Evolutionary conservation across 2,329 filamentous ascomycete genomes (phyloP), one percentile per base, ranked within the genome.

Genomic region (Chrysoporthe deuterocubensis): DNA sequence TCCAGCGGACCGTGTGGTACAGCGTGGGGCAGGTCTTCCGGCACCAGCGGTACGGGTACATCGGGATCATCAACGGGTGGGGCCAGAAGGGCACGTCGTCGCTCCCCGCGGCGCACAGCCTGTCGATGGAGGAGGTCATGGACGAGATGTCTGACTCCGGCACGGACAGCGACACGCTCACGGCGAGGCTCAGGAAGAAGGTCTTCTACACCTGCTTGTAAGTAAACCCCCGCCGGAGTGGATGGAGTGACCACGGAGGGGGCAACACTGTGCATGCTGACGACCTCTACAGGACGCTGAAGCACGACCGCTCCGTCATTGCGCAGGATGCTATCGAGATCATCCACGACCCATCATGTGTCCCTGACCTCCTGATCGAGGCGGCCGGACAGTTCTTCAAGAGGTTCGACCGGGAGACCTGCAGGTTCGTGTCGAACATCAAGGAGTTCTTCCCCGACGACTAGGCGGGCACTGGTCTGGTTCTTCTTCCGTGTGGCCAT

Each of bases 61-160:
- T 90, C 61, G 94, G 91, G 21, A 86, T 96, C 37, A 92, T 99
- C 68, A 92, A 91, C 16, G 94, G 94, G n/a, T 99, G 95, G 94
- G 90, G 92, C 62, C 80, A 81, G 18, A 72, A 74, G 65, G 74
- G 74, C 56, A 70, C 73, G 21, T 65, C 64, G 34, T 68, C 68
- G 14, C 70, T 76, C 64, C 75, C 74, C 43, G 72, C 69, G 67
- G 72, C 75, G 64, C 73, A 75, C 40, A 71, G 71, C 21, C 65
- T 74, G 56, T 61, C 65, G 14, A 66, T 67, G 40, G 70, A 71
- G 18, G 74, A 75, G 54, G 66, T 69, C 9, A 66, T 71, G 34
- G 80, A 78, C 69, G 78, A 79, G 37, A 82, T 84, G 70, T 90
- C 84, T 74, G 85, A 70, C 80, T 81, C 83, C 62, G 89, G 89